phyloP scores from a whole-genome alignment of 345 rosid species.

The Lenwebbia sp. region DNA sequence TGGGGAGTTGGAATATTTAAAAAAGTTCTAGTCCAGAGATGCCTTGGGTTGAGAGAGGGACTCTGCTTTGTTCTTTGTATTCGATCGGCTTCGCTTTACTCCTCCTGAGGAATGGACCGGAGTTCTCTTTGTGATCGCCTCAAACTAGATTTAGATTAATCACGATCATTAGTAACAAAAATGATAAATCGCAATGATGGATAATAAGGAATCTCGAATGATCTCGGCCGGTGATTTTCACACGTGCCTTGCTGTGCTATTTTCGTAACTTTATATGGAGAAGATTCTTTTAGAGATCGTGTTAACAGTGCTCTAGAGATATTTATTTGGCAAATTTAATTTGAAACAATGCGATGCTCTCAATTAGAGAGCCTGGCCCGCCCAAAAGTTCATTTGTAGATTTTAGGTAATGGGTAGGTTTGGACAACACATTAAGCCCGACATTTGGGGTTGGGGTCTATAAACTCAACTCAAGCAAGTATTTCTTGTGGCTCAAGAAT shows the following conservation, averaged over 20 bases:
- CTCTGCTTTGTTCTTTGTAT: background rate
- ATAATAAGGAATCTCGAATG: background rate
- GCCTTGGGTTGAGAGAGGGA: background rate
- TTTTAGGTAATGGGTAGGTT: background rate
- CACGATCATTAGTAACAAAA: background rate
- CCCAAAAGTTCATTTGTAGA: background rate
- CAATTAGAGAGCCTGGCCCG: fast-evolving
- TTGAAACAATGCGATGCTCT: fast-evolving
- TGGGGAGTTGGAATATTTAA: background rate
- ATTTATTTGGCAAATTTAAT: background rate
- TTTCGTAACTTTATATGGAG: background rate
- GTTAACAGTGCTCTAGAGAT: background rate
- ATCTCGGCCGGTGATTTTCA: fast-evolving
- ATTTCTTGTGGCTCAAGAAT: too few relatives aligned
- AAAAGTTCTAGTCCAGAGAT: background rate
- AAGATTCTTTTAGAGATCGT: fast-evolving
- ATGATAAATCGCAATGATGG: fast-evolving
- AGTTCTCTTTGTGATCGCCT: background rate
- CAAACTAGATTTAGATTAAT: background rate
- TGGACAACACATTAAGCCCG: background rate
- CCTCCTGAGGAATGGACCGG: background rate
- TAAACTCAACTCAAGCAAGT: too few relatives aligned
- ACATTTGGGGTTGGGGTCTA: background rate
- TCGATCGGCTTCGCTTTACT: background rate
- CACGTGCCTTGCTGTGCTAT: too few relatives aligned